Base-by-base conservation (phyloP, 164 flowering plant species). In the Piper longum region DNA sequence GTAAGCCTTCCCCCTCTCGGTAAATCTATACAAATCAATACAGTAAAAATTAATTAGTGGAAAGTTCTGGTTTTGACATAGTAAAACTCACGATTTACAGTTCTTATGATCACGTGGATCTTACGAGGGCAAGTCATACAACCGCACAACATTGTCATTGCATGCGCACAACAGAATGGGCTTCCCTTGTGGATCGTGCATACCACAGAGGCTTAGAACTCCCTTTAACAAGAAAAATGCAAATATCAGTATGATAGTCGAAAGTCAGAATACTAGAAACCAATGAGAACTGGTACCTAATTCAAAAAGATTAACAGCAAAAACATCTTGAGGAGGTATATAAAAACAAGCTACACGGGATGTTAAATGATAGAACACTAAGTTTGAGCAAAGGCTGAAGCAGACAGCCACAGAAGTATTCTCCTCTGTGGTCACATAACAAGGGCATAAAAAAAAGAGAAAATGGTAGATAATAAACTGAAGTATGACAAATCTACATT, bases 91-190 rank as follows among this genome's bases (percentile, higher is more conserved):
- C 60, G 36, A 41, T 9, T 36, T 18, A 57, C 12, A 57, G 36
- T 12, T 40, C 43, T 39, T 41, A 14, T 56, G 61, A 59, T 4
- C 64, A 62, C 2, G 14, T 43, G 2, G 11, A 36, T 79, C 99
- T 84, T 70, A 95, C 99, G 96, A 87, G 65, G 97, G 99, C 43
- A 88, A 71, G 7, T 84, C 87, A 61, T 80, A 88, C 8, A 88
- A 64, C 19, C 71, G 80, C 11, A 85, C 79, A 60, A 73, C 56
- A 57, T 77, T 80, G 73, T 85, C 85, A 42, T 78, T 75, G 62
- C 74, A 81, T 14, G 86, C 72, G 58, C 82, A 81, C 4, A 80
- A 41, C 69, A 85, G 62, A 12, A 84, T 68, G n/a, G 88, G 88
- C 18, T 84, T 78, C 0, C 43, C 74, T 56, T 83, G 80, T 62